Conservation (phyloP, 2,329 filamentous ascomycete genomes). For the Microdochium nivale region DNA sequence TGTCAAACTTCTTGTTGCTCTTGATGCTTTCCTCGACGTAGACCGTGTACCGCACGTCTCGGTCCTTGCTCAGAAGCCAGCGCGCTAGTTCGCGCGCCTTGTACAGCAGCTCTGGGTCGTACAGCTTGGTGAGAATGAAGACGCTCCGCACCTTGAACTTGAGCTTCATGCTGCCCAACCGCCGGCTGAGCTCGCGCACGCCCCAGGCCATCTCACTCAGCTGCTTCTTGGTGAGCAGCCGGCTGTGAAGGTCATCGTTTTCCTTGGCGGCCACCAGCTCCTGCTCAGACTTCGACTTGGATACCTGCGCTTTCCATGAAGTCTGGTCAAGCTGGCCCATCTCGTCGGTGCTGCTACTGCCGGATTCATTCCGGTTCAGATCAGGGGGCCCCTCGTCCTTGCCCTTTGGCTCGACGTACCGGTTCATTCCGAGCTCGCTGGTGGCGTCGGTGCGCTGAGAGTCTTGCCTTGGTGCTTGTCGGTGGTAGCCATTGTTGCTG, state of each 20-base stretch:
- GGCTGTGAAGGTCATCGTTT: constrained; percentile 36
- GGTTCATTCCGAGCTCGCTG: constrained; percentile 16
- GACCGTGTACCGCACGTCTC: constrained; percentile 62
- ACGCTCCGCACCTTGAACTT: constrained; percentile 75
- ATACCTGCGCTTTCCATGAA: constrained; percentile 42
- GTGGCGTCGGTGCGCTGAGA: constrained; percentile 12
- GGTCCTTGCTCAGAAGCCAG: constrained; percentile 71
- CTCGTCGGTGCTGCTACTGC: constrained; percentile 38
- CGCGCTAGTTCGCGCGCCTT: constrained; percentile 68
- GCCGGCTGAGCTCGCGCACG: constrained; percentile 81
- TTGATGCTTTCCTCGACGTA: constrained; percentile 74
- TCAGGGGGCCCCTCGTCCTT: constrained; percentile 11
- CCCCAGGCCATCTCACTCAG: constrained; percentile 96
- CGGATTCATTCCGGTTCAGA: constrained; percentile 31
- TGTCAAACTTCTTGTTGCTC: constrained; percentile 65
- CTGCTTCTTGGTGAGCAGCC: constrained; percentile 91
- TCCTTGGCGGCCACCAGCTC: constrained; percentile 23
- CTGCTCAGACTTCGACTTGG: constrained; percentile 29
- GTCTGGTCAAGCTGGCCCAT: constrained; percentile 48
- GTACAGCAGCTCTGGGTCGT: constrained; percentile 70
- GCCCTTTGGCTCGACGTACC: constrained; percentile 26
- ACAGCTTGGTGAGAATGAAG: constrained; percentile 86
- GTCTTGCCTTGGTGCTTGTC: constrained; percentile 7
- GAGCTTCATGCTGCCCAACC: constrained; percentile 73
- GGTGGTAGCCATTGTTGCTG: constrained; percentile 12